A percentile compares a stretch with the other conserved stretches of the same genome.
These are phyloP conservation scores for Thalassiosira mediterranea DNA, from an alignment of 352 stramenopile species.

Conservation along the genomic window DNA sequence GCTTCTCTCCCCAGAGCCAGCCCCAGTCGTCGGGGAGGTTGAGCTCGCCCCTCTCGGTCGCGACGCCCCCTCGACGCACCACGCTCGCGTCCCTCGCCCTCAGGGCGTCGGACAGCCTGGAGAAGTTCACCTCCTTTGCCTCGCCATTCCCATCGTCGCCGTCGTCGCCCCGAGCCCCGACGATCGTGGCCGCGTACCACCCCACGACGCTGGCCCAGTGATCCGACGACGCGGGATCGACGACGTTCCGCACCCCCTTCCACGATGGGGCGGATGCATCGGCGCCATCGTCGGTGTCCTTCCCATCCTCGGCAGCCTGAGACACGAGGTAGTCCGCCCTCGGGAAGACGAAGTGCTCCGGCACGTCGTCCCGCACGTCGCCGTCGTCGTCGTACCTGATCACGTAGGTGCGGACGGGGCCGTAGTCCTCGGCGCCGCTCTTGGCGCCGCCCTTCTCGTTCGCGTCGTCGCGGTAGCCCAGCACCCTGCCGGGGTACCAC, in stretches of 20 bases:
- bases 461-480: neutral
- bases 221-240: constrained; percentile 2
- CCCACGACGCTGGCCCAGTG: constrained; percentile 10
- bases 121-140: neutral
- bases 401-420: neutral
- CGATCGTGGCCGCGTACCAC: neutral
- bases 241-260: constrained; percentile 15
- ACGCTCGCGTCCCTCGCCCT: constrained; percentile 6
- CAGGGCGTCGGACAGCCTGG: constrained; percentile 2
- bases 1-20: neutral
- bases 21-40: constrained; percentile 11
- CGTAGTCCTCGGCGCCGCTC: neutral
- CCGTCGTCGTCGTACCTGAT: constrained; percentile 1
- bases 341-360: constrained; percentile 2
- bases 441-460: neutral
- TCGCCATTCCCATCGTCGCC: neutral
- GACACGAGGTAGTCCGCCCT: constrained; percentile 9
- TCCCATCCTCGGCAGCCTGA: too few relatives aligned
- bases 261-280: too few relatives aligned
- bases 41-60: constrained; percentile 1
- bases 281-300: too few relatives aligned
- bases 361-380: neutral
- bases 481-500: neutral
- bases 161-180: neutral
- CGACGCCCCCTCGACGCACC: constrained; percentile 1